A percentile compares a stretch with the other conserved stretches of the same genome.
These are phyloP conservation scores for Fragaria iinumae DNA, from an alignment of 306 rosid species.

Conservation along the genomic window DNA sequence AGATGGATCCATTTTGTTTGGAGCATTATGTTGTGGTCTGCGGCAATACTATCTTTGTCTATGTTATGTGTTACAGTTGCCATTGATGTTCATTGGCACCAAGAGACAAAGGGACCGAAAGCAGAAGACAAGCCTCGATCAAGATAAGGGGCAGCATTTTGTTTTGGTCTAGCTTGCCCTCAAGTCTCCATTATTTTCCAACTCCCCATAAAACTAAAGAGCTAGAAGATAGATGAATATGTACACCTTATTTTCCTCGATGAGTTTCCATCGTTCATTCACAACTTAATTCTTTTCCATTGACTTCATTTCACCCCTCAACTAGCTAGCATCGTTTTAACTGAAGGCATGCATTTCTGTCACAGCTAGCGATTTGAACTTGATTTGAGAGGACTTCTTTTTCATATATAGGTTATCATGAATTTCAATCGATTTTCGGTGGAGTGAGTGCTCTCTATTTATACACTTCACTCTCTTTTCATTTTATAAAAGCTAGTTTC, in stretches of 20 bases:
- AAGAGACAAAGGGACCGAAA: conserved; percentile 53
- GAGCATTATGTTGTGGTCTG: neutral
- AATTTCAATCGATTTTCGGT: neutral
- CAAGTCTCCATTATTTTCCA: conserved; percentile 18
- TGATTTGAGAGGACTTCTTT: neutral
- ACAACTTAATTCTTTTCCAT: conserved; percentile 6
- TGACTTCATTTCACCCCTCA: conserved; percentile 28
- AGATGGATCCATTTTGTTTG: conserved; percentile 12
- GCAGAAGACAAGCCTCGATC: conserved; percentile 46
- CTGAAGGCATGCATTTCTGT: neutral
- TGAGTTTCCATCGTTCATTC: conserved; percentile 5
- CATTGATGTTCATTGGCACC: conserved; percentile 33
- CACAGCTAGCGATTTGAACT: neutral
- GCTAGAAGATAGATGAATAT: neutral
- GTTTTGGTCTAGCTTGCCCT: neutral
- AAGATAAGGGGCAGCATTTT: conserved; percentile 27
- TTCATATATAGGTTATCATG: neutral
- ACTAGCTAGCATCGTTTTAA: neutral
- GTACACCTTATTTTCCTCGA: conserved; percentile 1
- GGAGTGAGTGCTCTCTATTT: neutral
- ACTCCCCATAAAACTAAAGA: conserved; percentile 29
- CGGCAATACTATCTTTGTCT: neutral
- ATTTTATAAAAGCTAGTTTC: no score
- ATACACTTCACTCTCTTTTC: no score
- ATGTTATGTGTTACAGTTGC: conserved; percentile 23